A percentile compares a stretch with the other conserved stretches of the same genome.
Conservation (phyloP, 2,329 filamentous ascomycete species). For the Botryotinia globosa region DNA sequence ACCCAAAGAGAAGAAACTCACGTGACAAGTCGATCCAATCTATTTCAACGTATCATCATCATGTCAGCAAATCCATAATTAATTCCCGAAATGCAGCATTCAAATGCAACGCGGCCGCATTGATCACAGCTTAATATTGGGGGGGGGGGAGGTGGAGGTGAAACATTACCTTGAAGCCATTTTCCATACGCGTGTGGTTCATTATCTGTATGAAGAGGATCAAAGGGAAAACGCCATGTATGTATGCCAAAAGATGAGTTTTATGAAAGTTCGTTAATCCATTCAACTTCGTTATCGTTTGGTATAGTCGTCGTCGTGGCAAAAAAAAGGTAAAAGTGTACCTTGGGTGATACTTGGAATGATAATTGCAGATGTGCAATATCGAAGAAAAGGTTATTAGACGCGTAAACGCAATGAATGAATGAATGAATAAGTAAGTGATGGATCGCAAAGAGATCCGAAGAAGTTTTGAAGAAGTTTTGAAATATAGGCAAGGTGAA, state of each 20-base stretch:
- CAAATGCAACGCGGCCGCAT: slow-evolving; percentile 13
- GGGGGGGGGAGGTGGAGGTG: slow-evolving; percentile 7
- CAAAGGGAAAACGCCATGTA: slow-evolving; percentile 24
- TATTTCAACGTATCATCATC: slow-evolving; percentile 41
- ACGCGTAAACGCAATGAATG: not conserved
- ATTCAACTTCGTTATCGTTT: slow-evolving; percentile 7
- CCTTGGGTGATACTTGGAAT: not conserved
- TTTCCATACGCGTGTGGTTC: slow-evolving; percentile 28
- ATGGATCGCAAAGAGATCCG: not conserved
- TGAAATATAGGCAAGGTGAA: not conserved
- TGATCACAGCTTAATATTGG: slow-evolving; percentile 1
- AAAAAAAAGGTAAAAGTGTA: not conserved
- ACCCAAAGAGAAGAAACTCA: slow-evolving; percentile 50
- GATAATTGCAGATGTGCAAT: not conserved
- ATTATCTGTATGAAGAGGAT: slow-evolving; percentile 30
- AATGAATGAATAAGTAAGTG: not conserved
- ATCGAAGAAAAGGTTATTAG: not conserved
- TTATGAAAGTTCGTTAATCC: slow-evolving; percentile 8
- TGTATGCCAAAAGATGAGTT: slow-evolving; percentile 9
- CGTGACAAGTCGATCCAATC: slow-evolving; percentile 84
- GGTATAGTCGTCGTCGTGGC: not conserved
- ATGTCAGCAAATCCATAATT: slow-evolving; percentile 24
- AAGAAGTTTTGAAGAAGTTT: not conserved
- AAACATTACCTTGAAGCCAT: slow-evolving; percentile 40
- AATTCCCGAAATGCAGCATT: not conserved